phyloP scores from a whole-genome alignment of 257 asterid genomes.

The Solanum arcanum region DNA sequence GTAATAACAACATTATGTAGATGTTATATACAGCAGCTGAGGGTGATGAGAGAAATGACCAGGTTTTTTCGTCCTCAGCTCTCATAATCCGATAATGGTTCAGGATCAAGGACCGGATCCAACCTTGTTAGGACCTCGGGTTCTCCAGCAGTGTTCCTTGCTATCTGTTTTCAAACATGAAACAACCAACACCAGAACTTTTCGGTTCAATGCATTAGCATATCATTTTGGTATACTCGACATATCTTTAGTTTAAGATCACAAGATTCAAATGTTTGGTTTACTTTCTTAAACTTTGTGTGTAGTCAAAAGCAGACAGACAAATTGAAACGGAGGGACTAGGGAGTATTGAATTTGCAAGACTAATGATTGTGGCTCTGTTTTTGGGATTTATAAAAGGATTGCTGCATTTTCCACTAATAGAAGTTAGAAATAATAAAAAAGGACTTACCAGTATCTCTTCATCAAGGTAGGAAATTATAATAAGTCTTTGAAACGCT shows the following conservation, averaged over 20 bases:
- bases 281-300: background rate
- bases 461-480: slow-evolving; percentile 85
- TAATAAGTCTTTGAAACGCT: slow-evolving; percentile 41
- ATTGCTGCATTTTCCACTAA: background rate
- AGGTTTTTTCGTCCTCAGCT: slow-evolving; percentile 17
- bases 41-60: background rate
- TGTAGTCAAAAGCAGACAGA: background rate
- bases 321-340: background rate
- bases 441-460: slow-evolving; percentile 57
- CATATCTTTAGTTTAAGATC: background rate
- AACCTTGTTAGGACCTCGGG: slow-evolving; percentile 71
- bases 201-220: background rate
- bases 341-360: background rate
- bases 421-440: background rate
- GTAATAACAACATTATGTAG: background rate
- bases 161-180: slow-evolving; percentile 33
- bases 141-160: slow-evolving; percentile 48
- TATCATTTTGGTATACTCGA: background rate
- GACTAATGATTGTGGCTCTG: background rate
- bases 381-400: background rate
- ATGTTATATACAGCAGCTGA: background rate
- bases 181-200: background rate
- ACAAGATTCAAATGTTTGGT: background rate
- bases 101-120: slow-evolving; percentile 48
- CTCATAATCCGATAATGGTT: slow-evolving; percentile 36